Base-by-base conservation (phyloP, 331 rosid genomes). In the Pyrus hybrid region DNA sequence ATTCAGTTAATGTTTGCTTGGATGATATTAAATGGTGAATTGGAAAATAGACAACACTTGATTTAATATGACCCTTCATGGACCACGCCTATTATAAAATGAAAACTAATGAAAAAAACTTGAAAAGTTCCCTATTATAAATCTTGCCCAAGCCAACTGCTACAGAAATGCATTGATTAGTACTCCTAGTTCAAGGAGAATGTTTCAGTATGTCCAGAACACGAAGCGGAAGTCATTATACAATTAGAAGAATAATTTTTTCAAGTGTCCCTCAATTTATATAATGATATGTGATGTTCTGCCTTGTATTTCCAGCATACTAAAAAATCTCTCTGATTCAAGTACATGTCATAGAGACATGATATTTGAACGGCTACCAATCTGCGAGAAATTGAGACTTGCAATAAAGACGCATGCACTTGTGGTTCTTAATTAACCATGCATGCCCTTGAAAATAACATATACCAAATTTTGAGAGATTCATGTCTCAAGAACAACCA, bases 221-320 rank as follows among this genome's bases (percentile, higher is more conserved):
- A 10, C 45, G 1, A 1, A 41, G 1, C 0, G 1, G 4, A 41
- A 37, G 0, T 41, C 45, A 41, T 41, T 0, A 41, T 41, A 41
- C 45, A 41, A 41, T 41, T 41, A 4, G 45, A 41, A 0, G 1
- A 41, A 3, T 37, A 37, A 37, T 37, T 37, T 41, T 41, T 37
- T 37, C 13, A 41, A 41, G 13, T 41, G 5, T 41, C 45, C 0
- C 45, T 41, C 5, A 0, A 41, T 1, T 41, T 41, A 1, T 41
- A 41, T 41, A 41, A 41, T 41, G 13, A 41, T 41, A 41, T 41
- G 4, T 41, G 13, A 0, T 41, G 45, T 41, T 41, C 1, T 10
- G 5, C 13, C 0, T 1, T 1, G 8, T 29, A 29, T 41, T 41
- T 1, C 0, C 0, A 0, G 13, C 45, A 41, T 13, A 41, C 45